Evolutionary conservation across 129 eudicot genomes (phyloP), one percentile per base, ranked within the genome.

Genomic region (Pseudognaphalium luteoalbum): DNA sequence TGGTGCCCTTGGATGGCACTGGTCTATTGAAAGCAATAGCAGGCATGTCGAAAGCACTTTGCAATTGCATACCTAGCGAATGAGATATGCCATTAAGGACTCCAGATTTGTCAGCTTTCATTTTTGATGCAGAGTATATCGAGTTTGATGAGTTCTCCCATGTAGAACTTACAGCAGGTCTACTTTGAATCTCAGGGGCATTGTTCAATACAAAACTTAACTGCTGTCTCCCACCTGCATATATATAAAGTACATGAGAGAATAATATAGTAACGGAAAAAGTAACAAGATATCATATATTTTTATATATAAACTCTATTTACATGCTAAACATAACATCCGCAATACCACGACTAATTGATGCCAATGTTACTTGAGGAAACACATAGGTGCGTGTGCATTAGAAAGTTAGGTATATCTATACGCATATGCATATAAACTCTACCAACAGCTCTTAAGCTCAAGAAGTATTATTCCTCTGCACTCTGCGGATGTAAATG

Each of bases 211-310:
- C 80, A 78, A 88, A 87, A 80, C 77, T 87, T 83, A 89, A 79
- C 66, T 87, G 93, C 57, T 88, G 91, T 82, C 86, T 75, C 59
- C 86, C 91, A 66, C 80, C 94, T 90, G 82, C 56, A 72, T 8
- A 47, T 41, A 66, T 4, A 62, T 64, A 41, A 69, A 63, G 73
- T 63, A 65, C 5, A 64, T 42, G n/a, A 42, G 66, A 35, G 59
- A 20, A 74, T 58, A 35, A 72, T 21, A 72, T 28, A 70, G 37
- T 9, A 47, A 47, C 1, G 14, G 52, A 12, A 16, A 39, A 16
- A 59, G 68, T 16, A 73, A 65, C 54, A 7, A 3, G 21, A 50
- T 29, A 64, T 29, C 8, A 29, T 60, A 42, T 62, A 30, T 41
- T 39, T 60, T 39, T 60, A 68, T 20, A 7, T n/a, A 56, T 56